A percentile compares a stretch with the other conserved stretches of the same genome.
These are phyloP conservation scores for Alternaria conjuncta DNA, from an alignment of 2,329 filamentous ascomycete species.

Conservation along the genomic window DNA sequence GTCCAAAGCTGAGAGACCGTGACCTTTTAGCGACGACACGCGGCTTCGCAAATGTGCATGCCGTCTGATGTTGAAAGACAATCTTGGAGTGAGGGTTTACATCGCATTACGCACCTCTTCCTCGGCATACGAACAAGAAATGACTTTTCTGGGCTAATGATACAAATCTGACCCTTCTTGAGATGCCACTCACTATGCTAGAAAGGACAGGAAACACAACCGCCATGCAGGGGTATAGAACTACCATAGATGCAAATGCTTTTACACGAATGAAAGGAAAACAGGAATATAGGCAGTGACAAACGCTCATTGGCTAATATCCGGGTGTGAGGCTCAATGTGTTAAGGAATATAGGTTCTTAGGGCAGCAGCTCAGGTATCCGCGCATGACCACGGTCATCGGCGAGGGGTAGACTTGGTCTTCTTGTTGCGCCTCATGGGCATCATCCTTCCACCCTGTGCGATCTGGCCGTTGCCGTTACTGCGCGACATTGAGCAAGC, in stretches of 20 bases:
- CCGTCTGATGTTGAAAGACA: no score
- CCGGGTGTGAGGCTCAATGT: background rate
- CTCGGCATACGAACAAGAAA: no score
- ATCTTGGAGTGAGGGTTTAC: no score
- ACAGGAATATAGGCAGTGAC: background rate
- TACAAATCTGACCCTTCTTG: no score
- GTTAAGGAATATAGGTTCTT: background rate
- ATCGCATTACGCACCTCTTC: no score
- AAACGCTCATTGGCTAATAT: no score
- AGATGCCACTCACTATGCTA: no score
- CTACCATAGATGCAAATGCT: background rate
- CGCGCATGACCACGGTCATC: background rate
- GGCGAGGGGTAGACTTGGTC: conserved; percentile 23
- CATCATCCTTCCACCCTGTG: conserved; percentile 63
- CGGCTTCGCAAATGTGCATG: no score
- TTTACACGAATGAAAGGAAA: background rate
- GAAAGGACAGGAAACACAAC: background rate
- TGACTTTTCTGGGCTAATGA: no score
- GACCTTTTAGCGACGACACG: no score
- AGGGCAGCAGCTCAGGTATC: background rate
- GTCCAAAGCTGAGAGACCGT: no score
- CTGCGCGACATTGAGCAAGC: conserved; percentile 87
- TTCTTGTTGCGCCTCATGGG: conserved; percentile 41
- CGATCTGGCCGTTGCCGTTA: conserved; percentile 59
- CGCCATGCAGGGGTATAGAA: conserved; percentile 15